Conservation (phyloP, 257 asterid genomes). For the Salvia hispanica region DNA sequence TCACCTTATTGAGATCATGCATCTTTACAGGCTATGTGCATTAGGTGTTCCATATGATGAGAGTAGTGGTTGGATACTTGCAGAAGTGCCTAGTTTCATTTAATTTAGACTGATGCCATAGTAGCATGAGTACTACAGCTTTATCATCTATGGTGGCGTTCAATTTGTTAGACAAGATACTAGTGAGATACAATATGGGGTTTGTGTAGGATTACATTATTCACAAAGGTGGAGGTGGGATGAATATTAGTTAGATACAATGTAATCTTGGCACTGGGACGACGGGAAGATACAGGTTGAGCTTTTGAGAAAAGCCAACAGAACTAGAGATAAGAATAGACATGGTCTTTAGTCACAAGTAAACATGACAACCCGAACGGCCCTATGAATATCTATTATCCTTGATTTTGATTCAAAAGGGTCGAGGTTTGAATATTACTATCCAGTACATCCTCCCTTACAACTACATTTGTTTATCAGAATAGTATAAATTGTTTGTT, state of each 20-base stretch:
- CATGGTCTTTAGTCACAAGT: too few species aligned
- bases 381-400: not conserved
- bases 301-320: too few species aligned
- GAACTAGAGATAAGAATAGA: too few species aligned
- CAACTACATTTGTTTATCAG: not conserved
- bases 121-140: not conserved
- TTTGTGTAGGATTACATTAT: too few species aligned
- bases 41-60: not conserved
- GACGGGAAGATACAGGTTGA: too few species aligned
- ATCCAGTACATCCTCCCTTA: not conserved
- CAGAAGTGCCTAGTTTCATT: not conserved
- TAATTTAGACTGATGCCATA: constrained; percentile 6
- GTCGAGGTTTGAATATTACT: not conserved
- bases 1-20: not conserved
- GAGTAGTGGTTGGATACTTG: constrained; percentile 17
- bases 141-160: too few species aligned
- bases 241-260: too few species aligned
- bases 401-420: not conserved
- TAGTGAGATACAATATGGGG: too few species aligned
- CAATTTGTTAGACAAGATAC: too few species aligned
- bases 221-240: too few species aligned
- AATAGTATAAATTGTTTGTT: not conserved
- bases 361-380: too few species aligned
- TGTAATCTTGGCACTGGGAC: too few species aligned
- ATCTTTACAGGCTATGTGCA: not conserved